Conservation (phyloP, 371 early-diverging fungal genomes). For the Haplosporangium sp. region DNA sequence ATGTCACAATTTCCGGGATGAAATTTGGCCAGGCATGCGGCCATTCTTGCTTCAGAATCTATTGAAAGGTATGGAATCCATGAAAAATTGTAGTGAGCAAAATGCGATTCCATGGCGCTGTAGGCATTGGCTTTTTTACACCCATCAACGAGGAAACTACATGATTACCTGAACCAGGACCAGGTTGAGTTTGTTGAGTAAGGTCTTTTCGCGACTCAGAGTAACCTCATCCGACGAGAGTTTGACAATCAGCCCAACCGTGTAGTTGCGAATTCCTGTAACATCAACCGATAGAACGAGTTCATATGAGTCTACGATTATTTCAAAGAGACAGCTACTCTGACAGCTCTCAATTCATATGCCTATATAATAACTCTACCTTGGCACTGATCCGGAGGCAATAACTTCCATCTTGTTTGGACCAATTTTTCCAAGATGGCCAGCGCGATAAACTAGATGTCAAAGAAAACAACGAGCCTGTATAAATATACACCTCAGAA, state of each 20-base stretch:
- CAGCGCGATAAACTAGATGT: constrained; percentile 94
- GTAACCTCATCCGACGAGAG: constrained; percentile 86
- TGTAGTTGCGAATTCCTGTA: constrained; percentile 92
- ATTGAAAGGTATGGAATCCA: constrained; percentile 8
- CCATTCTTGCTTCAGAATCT: constrained; percentile 99
- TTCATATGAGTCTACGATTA: too few species aligned
- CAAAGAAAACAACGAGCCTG: not conserved
- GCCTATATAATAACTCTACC: constrained; percentile 60
- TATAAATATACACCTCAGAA: too few species aligned
- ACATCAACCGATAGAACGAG: not conserved
- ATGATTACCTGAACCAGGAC: constrained; percentile 89
- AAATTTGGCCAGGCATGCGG: constrained; percentile 99
- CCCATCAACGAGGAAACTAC: too few species aligned
- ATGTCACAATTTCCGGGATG: constrained; percentile 97
- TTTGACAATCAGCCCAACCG: constrained; percentile 90
- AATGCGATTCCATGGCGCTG: not conserved
- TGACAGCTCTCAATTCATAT: too few species aligned
- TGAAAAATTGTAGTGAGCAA: not conserved
- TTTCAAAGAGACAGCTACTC: too few species aligned
- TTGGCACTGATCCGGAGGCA: constrained; percentile 90
- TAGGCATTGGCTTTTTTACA: not conserved
- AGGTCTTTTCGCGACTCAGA: constrained; percentile 76
- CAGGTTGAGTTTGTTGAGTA: constrained; percentile 92
- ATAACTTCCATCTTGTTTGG: constrained; percentile 97
- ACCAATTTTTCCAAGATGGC: constrained; percentile 97